A percentile compares a stretch with the other conserved stretches of the same genome.
Evolutionary conservation across 148 eudicot genomes (phyloP).

Genomic region (Gaultheria prostrata): DNA sequence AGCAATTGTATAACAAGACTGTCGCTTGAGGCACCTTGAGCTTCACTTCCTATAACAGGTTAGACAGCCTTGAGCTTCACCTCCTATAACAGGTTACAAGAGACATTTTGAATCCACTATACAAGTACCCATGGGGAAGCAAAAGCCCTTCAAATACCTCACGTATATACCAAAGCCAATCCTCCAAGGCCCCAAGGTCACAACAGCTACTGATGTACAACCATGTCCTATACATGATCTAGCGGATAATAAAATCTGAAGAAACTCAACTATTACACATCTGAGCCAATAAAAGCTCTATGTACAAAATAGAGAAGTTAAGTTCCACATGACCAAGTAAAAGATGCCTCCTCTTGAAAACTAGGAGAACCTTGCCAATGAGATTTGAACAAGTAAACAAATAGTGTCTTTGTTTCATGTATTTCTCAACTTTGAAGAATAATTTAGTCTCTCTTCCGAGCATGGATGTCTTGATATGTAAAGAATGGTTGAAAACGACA

Average conservation of each 20-base stretch:
- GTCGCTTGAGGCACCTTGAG: background rate
- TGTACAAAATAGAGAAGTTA: no score
- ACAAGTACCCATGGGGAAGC: background rate
- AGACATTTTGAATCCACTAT: background rate
- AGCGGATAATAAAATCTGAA: background rate
- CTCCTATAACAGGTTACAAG: background rate
- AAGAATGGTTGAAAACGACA: no score
- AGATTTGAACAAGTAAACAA: no score
- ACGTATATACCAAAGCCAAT: background rate
- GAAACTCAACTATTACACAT: background rate
- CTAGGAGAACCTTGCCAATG: no score
- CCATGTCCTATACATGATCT: background rate
- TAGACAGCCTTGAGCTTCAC: background rate
- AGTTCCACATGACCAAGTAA: no score
- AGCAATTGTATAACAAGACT: background rate
- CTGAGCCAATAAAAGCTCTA: background rate
- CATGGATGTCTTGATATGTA: no score
- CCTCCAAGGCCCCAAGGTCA: background rate
- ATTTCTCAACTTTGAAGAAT: no score
- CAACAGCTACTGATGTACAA: background rate
- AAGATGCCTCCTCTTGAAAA: no score
- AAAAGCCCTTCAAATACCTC: no score
- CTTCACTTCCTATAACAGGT: background rate
- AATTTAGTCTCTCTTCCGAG: no score
- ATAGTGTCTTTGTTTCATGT: no score